phyloP scores from a whole-genome alignment of 1,284 basidiomycete genomes.

The Macrocystidia cucumis region DNA sequence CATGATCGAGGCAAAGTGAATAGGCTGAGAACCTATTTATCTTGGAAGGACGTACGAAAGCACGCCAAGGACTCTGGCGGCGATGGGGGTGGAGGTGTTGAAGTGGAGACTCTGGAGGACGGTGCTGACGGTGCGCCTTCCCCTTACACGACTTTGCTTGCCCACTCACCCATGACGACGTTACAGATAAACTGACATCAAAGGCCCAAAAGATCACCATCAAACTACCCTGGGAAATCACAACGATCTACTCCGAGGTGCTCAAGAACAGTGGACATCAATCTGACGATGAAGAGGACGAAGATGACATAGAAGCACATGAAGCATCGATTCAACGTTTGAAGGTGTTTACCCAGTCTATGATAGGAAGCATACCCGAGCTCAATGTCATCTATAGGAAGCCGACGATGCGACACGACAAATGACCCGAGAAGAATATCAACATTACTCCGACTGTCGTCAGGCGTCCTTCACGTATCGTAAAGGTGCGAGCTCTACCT shows the following conservation, averaged over 20 bases:
- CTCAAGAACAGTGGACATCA: slow-evolving; percentile 64
- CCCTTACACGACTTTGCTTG: background rate
- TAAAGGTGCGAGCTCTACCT: slow-evolving; percentile 53
- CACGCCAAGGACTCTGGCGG: slow-evolving; percentile 87
- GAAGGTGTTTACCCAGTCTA: slow-evolving; percentile 38
- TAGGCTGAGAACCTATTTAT: slow-evolving; percentile 88
- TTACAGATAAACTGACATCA: slow-evolving; percentile 66
- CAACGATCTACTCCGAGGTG: slow-evolving; percentile 86
- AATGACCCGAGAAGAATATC: slow-evolving; percentile 97
- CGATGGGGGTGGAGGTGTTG: slow-evolving; percentile 71
- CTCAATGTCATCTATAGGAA: slow-evolving; percentile 41
- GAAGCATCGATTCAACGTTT: slow-evolving; percentile 87
- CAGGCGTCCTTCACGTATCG: slow-evolving; percentile 97
- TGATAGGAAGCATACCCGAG: too few relatives aligned
- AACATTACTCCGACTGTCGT: slow-evolving; percentile 95
- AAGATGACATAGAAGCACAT: slow-evolving; percentile 94
- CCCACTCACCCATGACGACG: background rate
- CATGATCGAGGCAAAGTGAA: slow-evolving; percentile 95
- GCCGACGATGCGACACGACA: slow-evolving; percentile 92
- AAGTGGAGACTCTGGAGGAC: slow-evolving; percentile 73
- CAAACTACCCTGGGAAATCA: slow-evolving; percentile 94
- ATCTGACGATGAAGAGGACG: slow-evolving; percentile 90
- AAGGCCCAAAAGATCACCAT: slow-evolving; percentile 93
- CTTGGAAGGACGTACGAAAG: slow-evolving; percentile 97
- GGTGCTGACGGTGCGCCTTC: slow-evolving; percentile 53